Evolutionary conservation across 2,329 filamentous ascomycete genomes (phyloP), one percentile per base, ranked within the genome.

Genomic region (Colletotrichum lini): DNA sequence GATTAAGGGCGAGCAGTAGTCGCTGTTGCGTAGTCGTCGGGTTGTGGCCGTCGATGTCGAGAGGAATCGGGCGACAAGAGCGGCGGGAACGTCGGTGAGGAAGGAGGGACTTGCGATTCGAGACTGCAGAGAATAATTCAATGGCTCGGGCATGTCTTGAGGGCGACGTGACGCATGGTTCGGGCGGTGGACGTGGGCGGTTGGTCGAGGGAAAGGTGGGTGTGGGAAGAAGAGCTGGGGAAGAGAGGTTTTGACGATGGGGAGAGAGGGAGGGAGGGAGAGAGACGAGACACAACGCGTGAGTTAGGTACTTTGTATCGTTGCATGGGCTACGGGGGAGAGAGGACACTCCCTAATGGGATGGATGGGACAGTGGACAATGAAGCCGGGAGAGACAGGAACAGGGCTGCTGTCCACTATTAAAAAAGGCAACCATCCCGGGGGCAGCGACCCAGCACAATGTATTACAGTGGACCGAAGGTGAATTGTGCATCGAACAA

Each of bases 81-180:
- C 40, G 42, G 60, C 42, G 50, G 53, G 13, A 65, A 53, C 53
- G 53, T 53, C 49, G 42, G 54, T 76, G 73, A 77, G 79, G 74
- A 74, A 70, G 72, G 76, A 75, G 70, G 78, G 80, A 74, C 72
- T 79, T 73, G 76, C 78, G 63, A 62, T 21, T 71, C 64, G 79
- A 80, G 65, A 77, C 53, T 49, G 35, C 59, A 76, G 44, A 77
- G 76, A 72, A 79, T 50, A 57, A 49, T 54, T 72, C 70, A 70
- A 70, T 70, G 70, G 65, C 44, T 69, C 56, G 54, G 40, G 54
- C 66, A 70, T 64, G 70, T 72, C 66, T 70, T 60, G 68, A 56
- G 52, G 61, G 60, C 66, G 66, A 65, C 40, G 65, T 59, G 40
- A 53, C 44, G 58, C 68, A 71, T 71, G 64, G 44, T 62, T 53